A percentile compares a stretch with the other conserved stretches of the same genome.
Evolutionary conservation across 331 rosid species (phyloP).

Genomic region (Prunus yedoensis): DNA sequence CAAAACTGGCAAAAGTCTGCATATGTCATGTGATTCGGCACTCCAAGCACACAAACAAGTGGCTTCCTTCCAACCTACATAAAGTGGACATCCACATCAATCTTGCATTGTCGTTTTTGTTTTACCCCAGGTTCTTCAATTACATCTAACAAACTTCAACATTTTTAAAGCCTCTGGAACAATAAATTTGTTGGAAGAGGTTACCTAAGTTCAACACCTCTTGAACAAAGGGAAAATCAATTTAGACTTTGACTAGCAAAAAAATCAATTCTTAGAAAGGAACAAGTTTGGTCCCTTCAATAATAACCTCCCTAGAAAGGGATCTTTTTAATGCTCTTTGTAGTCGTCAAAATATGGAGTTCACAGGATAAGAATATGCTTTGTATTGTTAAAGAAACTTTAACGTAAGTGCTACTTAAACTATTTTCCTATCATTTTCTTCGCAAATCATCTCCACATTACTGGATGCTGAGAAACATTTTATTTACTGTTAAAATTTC

Average conservation of each 20-base stretch:
- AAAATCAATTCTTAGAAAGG: not conserved
- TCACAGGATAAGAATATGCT: too few species aligned
- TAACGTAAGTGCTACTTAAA: not conserved
- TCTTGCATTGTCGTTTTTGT: not conserved
- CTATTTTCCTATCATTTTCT: not conserved
- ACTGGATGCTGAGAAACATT: not conserved
- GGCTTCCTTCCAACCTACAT: constrained; percentile 73
- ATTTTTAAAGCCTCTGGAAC: not conserved
- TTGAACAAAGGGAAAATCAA: not conserved
- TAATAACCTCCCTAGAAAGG: not conserved
- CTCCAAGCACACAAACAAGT: constrained; percentile 82
- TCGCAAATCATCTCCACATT: not conserved
- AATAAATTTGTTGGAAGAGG: not conserved
- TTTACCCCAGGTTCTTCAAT: not conserved
- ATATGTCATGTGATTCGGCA: constrained; percentile 95
- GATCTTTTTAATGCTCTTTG: not conserved
- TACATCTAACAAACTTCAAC: not conserved
- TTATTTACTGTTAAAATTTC: not conserved
- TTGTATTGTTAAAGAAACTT: too few species aligned
- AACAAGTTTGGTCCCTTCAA: not conserved
- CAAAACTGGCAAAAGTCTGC: constrained; percentile 95
- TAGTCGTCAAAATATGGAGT: not conserved
- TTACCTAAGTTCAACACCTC: not conserved
- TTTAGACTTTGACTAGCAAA: not conserved
- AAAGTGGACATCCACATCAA: constrained; percentile 3